Evolutionary conservation across 2,329 filamentous ascomycete genomes (phyloP), one percentile per base, ranked within the genome.

Genomic region (Grosmannia clavigera): DNA sequence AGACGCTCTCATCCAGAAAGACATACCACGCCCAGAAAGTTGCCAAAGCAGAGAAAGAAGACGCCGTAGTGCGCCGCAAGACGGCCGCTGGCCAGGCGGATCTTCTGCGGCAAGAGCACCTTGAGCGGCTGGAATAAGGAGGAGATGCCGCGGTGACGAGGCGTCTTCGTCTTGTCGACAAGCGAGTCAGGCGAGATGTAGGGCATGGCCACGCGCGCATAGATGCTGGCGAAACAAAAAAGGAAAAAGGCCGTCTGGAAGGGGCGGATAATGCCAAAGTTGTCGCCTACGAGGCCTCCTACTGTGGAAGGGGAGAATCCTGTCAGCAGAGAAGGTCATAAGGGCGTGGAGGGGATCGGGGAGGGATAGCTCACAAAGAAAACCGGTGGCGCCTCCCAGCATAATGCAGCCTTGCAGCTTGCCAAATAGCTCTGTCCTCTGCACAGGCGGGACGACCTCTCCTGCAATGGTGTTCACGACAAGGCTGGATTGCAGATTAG

Each of bases 401-500:
- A 88, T 86, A 60, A 86, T 80, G 59, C 77, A 80, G 0, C 86
- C 86, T 64, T 86, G 83, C 0, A 90, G 72, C 64, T 80, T 75
- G 0, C 86, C 86, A 61, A 89, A 81, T 0, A 85, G 80, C 0
- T 77, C 81, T 0, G 86, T 90, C 3, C 86, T 75, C 59, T 81
- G 74, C 25, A 77, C 72, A 0, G 84, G 79, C 48, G 80, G 75
- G 0, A 86, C 81, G 2, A 87, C 73, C 67, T 88, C 85, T 1
- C 84, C 80, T 0, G 85, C 83, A 53, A 86, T 83, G 14, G 85
- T 84, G 65, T 89, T 89, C 27, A 88, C 74, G 1, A 85, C 80
- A 4, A 89, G 76, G 10, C 74, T 76, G 51, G 38, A 0, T 4
- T 19, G 16, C 19, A 3, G n/a, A 22, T 46, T n/a, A 40, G 33